Evolutionary conservation across 352 stramenopile species (phyloP), one percentile per base, ranked within the genome.

Genomic region (Pythium grandisporangium): DNA sequence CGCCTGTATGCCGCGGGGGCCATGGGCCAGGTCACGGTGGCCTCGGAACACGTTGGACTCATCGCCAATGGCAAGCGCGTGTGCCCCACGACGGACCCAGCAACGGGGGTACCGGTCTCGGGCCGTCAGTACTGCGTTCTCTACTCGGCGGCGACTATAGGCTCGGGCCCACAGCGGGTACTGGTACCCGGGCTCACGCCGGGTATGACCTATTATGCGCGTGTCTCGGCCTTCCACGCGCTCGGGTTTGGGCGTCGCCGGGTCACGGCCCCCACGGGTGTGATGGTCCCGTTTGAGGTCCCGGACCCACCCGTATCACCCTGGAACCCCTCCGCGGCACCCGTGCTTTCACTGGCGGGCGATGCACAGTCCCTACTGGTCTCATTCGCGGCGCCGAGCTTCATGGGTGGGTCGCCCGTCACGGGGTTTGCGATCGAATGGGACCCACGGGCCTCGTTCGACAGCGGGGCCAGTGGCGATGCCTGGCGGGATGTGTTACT

Each of bases 401-500:
- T 96, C 48, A 67, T 84, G 37, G 95, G 93, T 6, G 95, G 95
- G 22, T 71, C 79, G 2, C 53, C 63, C 4, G 61, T 98, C 17
- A 96, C 80, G 5, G 65, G 73, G 4, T 97, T 96, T 58, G 70
- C 74, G 36, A 83, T 98, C 42, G 88, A 97, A 53, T 95, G 91
- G 66, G 92, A 98, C 36, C 56, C 66, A 0, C 72, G 61, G 37
- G 33, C 66, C 4, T 53, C 63, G 5, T 97, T 98, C 44, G 67
- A 93, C 27, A 87, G 61, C 24, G 77, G 73, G 2, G 33, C 34
- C 0, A 78, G 73, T 10, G 76, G 73, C 7, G 64, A 84, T 37
- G 59, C 77, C 0, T 51, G 89, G 2, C 64, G 56, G 0, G 57
- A 81, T 40, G 58, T 78, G 2, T 16, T 78, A 0, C 11, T 25